phyloP scores from a whole-genome alignment of 2,329 filamentous ascomycete genomes.

The Endoconidiophora polonica region DNA sequence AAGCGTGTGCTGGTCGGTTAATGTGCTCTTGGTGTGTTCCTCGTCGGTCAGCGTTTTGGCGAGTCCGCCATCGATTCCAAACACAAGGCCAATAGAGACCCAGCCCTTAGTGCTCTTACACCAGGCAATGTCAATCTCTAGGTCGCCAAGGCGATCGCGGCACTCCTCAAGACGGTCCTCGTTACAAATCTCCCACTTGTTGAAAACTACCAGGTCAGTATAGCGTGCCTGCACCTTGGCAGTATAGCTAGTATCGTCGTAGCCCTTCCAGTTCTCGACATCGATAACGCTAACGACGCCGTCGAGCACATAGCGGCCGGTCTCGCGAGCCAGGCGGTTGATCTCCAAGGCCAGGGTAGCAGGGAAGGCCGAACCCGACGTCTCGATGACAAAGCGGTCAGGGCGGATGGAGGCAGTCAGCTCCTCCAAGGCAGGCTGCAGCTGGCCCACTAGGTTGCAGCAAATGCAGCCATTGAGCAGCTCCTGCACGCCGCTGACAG shows the following conservation, averaged over 20 bases:
- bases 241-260: conserved; percentile 80
- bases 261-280: conserved; percentile 88
- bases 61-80: conserved; percentile 75
- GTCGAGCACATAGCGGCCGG: conserved; percentile 56
- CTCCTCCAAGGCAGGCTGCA: conserved; percentile 62
- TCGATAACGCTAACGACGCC: conserved; percentile 83
- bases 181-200: conserved; percentile 71
- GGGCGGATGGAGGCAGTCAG: conserved; percentile 42
- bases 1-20: conserved; percentile 19
- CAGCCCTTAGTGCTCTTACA: conserved; percentile 71
- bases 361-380: conserved; percentile 72
- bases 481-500: conserved; percentile 81
- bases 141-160: conserved; percentile 60
- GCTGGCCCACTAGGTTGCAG: conserved; percentile 91
- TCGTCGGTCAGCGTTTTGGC: conserved; percentile 36
- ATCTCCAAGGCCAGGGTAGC: conserved; percentile 84
- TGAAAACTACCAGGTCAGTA: conserved; percentile 80
- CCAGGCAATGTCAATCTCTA: conserved; percentile 66
- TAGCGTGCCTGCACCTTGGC: conserved; percentile 77
- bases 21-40: conserved; percentile 17
- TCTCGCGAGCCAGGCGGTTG: conserved; percentile 59
- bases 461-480: conserved; percentile 96
- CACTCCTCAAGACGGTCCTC: conserved; percentile 64
- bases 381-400: conserved; percentile 88
- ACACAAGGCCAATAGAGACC: conserved; percentile 62